These are phyloP conservation scores for Isatis tinctoria DNA, from an alignment of 345 rosid species.

Conservation along the genomic window DNA sequence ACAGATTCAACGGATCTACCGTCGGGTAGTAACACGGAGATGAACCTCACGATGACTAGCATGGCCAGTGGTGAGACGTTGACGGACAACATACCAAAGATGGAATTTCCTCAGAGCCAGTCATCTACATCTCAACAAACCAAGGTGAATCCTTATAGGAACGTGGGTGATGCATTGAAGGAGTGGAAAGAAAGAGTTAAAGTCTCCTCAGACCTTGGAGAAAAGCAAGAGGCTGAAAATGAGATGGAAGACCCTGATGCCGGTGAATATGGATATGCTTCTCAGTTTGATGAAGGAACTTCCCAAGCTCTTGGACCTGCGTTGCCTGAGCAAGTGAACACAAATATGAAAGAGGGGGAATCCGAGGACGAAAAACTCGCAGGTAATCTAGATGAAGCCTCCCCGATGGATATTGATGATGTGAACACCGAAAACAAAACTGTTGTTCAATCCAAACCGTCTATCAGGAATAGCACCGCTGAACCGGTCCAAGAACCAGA, in stretches of 20 bases:
- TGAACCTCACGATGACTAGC: conserved; percentile 46
- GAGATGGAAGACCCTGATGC: conserved; percentile 73
- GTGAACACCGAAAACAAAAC: conserved; percentile 39
- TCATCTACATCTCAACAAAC: conserved; percentile 42
- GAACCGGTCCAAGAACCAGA: conserved; percentile 43
- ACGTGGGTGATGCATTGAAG: conserved; percentile 80
- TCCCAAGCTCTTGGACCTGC: conserved; percentile 92
- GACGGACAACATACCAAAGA: conserved; percentile 40
- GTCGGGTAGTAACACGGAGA: conserved; percentile 43
- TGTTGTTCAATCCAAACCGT: conserved; percentile 32
- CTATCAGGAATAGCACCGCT: conserved; percentile 34
- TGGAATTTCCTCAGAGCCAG: conserved; percentile 43
- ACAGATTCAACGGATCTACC: conserved; percentile 50
- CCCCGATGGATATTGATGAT: conserved; percentile 66
- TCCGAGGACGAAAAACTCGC: conserved; percentile 46
- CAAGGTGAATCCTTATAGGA: conserved; percentile 74
- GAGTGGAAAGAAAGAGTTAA: conserved; percentile 91
- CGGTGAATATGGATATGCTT: conserved; percentile 67
- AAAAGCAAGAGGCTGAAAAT: conserved; percentile 42
- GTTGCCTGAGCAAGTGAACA: conserved; percentile 68
- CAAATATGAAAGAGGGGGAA: conserved; percentile 40
- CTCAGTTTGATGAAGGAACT: conserved; percentile 71
- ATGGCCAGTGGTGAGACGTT: conserved; percentile 48
- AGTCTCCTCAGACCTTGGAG: conserved; percentile 62
- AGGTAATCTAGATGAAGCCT: conserved; percentile 39